Evolutionary conservation across 257 asterid genomes (phyloP).

Genomic region (Paraleonurus japonicus): DNA sequence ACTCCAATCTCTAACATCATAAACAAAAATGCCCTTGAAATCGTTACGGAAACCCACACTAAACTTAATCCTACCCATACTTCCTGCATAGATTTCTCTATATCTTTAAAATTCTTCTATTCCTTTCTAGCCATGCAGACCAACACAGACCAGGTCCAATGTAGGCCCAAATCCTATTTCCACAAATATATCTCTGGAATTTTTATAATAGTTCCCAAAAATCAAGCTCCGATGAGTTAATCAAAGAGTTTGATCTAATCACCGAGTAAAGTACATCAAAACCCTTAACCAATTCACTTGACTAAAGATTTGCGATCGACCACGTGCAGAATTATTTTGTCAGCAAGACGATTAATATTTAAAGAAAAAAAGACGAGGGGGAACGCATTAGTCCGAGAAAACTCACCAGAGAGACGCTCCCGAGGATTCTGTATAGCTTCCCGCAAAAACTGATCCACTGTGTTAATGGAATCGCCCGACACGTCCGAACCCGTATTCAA

Average conservation of each 20-base stretch:
- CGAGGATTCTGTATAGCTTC: constrained; percentile 99
- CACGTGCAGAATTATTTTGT: constrained; percentile 4
- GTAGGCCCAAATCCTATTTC: neutral
- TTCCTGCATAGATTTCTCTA: neutral
- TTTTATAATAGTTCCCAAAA: neutral
- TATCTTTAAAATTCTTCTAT: neutral
- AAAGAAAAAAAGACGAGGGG: neutral
- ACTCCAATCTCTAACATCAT: neutral
- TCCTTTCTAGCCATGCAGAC: neutral
- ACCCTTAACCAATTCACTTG: neutral
- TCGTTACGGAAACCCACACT: neutral
- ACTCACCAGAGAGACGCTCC: constrained; percentile 92
- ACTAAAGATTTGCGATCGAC: neutral
- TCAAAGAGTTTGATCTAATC: neutral
- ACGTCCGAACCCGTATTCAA: constrained; percentile 27
- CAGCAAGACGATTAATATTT: neutral
- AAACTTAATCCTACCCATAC: neutral
- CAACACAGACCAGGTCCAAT: neutral
- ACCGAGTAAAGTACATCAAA: neutral
- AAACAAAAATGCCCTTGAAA: neutral
- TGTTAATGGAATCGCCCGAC: constrained; percentile 60
- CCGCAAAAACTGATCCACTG: constrained; percentile 92
- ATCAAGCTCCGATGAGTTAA: neutral
- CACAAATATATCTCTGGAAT: neutral
- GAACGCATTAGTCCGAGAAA: neutral